A percentile compares a stretch with the other conserved stretches of the same genome.
Conservation (phyloP, 139 green algal genomes). For the Tetradesmus obliquus region DNA sequence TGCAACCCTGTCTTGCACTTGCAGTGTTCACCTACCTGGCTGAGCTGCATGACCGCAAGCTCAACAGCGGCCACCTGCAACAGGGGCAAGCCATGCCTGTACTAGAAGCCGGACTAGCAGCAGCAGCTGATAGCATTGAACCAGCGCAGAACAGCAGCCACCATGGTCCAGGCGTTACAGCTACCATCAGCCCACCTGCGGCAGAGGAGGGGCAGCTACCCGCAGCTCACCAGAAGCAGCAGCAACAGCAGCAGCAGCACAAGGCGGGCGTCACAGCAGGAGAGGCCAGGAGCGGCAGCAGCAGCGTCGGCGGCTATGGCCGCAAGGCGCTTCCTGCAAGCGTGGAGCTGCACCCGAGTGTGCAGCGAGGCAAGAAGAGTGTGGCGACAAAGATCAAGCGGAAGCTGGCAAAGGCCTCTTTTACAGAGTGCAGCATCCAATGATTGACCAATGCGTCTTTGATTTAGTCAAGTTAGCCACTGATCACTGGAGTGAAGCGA, state of each 20-base stretch:
- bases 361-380: slow-evolving; percentile 67
- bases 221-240: neutral
- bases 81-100: neutral
- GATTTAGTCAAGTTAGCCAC: no score
- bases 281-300: neutral
- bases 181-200: neutral
- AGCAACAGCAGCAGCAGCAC: neutral
- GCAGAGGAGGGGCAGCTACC: neutral
- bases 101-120: neutral
- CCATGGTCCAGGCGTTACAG: neutral
- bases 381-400: slow-evolving; percentile 52
- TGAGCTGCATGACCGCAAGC: slow-evolving; percentile 66
- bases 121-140: neutral
- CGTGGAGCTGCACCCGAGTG: slow-evolving; percentile 58
- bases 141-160: neutral
- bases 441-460: neutral
- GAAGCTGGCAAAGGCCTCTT: slow-evolving; percentile 4
- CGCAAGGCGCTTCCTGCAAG: slow-evolving; percentile 28
- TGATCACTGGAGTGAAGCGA: no score
- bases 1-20: neutral
- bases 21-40: slow-evolving; percentile 74
- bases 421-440: slow-evolving; percentile 33
- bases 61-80: slow-evolving; percentile 45
- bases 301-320: neutral
- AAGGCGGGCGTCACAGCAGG: neutral